These are phyloP conservation scores for Penicillium sp. DNA, from an alignment of 2,329 filamentous ascomycete species.

Conservation along the genomic window DNA sequence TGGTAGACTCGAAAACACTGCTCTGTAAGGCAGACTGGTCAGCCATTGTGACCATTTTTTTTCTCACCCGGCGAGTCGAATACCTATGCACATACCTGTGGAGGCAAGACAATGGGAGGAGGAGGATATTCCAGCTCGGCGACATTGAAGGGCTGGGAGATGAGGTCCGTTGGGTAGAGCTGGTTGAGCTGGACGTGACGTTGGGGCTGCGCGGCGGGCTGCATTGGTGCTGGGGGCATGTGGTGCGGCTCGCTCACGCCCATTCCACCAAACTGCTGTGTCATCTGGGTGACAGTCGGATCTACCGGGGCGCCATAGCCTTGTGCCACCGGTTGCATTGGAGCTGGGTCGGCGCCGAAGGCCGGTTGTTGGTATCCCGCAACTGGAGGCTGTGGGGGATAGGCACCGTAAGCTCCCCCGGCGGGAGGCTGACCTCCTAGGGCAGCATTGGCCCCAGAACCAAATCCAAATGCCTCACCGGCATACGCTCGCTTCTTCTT, in stretches of 20 bases:
- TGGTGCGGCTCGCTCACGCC: conserved; percentile 57
- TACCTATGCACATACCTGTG: conserved; percentile 63
- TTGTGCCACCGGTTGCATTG: conserved; percentile 56
- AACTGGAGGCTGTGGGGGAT: conserved; percentile 49
- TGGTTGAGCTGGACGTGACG: conserved; percentile 63
- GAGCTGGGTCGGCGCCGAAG: conserved; percentile 42
- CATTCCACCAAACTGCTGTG: conserved; percentile 76
- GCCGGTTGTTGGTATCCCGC: conserved; percentile 39
- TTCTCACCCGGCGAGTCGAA: conserved; percentile 21
- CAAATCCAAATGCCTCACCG: conserved; percentile 89
- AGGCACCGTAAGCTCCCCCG: conserved; percentile 58
- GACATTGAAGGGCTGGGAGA: conserved; percentile 90
- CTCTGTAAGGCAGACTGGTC: conserved; percentile 48
- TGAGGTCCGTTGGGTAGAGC: conserved; percentile 83
- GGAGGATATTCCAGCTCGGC: conserved; percentile 86
- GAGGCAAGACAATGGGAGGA: conserved; percentile 81
- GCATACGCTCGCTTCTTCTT: conserved; percentile 91
- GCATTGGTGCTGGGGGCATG: conserved; percentile 36
- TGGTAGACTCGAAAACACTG: conserved; percentile 82
- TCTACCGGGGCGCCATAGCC: conserved; percentile 57
- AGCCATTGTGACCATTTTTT: background rate
- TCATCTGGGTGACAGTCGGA: conserved; percentile 61
- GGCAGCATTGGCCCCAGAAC: conserved; percentile 73
- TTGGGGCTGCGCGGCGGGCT: conserved; percentile 46
- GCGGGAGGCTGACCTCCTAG: conserved; percentile 45